phyloP scores from a whole-genome alignment of 2,329 filamentous ascomycete genomes.

The Mariannaea elegans region DNA sequence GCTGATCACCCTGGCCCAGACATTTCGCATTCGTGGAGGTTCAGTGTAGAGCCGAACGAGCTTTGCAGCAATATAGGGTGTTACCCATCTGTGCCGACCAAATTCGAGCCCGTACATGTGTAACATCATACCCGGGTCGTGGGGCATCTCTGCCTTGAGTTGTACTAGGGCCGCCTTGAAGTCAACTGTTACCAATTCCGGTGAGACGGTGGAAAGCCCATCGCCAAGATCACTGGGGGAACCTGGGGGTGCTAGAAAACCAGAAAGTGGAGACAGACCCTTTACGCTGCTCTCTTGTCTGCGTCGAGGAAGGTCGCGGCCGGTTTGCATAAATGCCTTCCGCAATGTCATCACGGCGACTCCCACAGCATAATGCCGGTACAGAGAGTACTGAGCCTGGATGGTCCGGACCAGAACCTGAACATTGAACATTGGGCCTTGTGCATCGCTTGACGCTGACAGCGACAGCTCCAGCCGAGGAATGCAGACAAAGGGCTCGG shows the following conservation, averaged over 20 bases:
- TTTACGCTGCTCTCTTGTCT: conserved; percentile 43
- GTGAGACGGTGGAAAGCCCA: conserved; percentile 44
- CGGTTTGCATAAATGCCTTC: conserved; percentile 70
- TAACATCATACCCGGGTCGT: conserved; percentile 90
- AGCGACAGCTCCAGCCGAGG: conserved; percentile 89
- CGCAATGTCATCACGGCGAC: conserved; percentile 81
- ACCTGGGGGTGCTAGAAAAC: conserved; percentile 51
- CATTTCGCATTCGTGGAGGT: conserved; percentile 80
- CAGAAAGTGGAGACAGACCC: conserved; percentile 33
- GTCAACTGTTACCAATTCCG: conserved; percentile 83
- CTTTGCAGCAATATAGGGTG: conserved; percentile 80
- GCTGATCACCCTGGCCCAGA: conserved; percentile 88
- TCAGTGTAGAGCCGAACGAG: conserved; percentile 88
- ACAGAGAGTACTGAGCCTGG: conserved; percentile 88
- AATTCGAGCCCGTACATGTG: conserved; percentile 85
- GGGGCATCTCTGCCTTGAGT: conserved; percentile 86
- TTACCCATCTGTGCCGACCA: conserved; percentile 86
- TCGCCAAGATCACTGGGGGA: conserved; percentile 45
- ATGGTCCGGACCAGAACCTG: conserved; percentile 83
- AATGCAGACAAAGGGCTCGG: conserved; percentile 85
- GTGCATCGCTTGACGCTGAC: conserved; percentile 83
- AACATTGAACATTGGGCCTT: conserved; percentile 88
- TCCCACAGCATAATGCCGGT: conserved; percentile 89
- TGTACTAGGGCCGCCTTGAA: conserved; percentile 84
- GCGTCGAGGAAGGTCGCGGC: conserved; percentile 50